These are phyloP conservation scores for Aeschynomene evenia DNA, from an alignment of 306 rosid species.

Conservation along the genomic window DNA sequence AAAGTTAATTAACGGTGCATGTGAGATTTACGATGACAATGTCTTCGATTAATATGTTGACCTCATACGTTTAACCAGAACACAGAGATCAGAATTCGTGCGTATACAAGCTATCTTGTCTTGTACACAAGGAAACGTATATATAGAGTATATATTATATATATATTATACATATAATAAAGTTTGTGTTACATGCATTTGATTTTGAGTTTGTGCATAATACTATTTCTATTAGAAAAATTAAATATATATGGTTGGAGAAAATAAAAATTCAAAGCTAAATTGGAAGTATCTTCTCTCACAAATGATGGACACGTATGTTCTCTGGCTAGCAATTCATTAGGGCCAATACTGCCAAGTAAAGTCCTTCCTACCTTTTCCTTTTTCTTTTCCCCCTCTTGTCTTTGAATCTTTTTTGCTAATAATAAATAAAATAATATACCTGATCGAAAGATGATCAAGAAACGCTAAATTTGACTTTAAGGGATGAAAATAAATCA, in stretches of 20 bases:
- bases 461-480: constrained; percentile 8
- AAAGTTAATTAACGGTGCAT: too few relatives aligned
- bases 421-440: not conserved
- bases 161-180: too few relatives aligned
- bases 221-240: not conserved
- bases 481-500: not conserved
- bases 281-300: not conserved
- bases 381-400: not conserved
- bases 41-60: too few relatives aligned
- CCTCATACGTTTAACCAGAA: too few relatives aligned
- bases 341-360: not conserved
- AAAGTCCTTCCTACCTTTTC: not conserved
- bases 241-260: not conserved
- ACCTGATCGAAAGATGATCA: not conserved
- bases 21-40: too few relatives aligned
- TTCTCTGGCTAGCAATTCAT: not conserved
- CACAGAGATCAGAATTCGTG: too few relatives aligned
- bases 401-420: not conserved
- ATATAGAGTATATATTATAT: too few relatives aligned
- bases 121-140: too few relatives aligned
- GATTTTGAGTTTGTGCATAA: not conserved
- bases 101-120: too few relatives aligned
- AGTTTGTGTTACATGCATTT: not conserved
- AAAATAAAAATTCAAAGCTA: not conserved
- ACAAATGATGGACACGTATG: constrained; percentile 19